Base-by-base conservation (phyloP, 2,329 filamentous ascomycete genomes). In the Hypoxylon sp. region DNA sequence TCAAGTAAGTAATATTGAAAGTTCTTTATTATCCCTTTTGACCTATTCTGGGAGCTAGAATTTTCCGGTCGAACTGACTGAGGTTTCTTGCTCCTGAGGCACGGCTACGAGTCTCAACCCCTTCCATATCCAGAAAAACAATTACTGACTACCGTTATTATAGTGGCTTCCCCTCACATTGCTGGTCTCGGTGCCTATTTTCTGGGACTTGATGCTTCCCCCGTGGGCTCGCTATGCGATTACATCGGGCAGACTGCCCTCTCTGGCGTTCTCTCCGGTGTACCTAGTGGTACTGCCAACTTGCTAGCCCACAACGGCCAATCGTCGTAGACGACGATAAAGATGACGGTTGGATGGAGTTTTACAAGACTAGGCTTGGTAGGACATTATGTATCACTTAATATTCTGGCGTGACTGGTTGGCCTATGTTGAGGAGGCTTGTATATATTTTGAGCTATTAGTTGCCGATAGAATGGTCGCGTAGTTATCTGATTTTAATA, bases 181-280 rank as follows among this genome's bases (percentile, higher is more conserved):
- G 83, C 86, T 30, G 89, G 89, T 14, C 75, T 91, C n/a, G 86
- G 84, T 5, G 81, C 86, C 9, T 90, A 90, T 76, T 77, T 90
- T 51, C 74, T 85, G 66, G 80, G 76, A n/a, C 76, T 84, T 2
- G 83, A 85, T 73, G 67, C 72, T 45, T 69, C 79, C 30, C 63
- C 71, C 14, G 82, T 84, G 1, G 77, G 4, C 14, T 76, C 76
- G 38, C 79, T 86, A 43, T 82, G 81, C 72, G 59, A 75, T 21
- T 79, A 80, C 70, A 81, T 87, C 58, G 74, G 76, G 55, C 65
- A 78, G 19, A 76, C 80, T 38, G 75, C 80, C 19, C 79, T 80
- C 63, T 81, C 79, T 69, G 78, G 77, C 53, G 79, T 79, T 61
- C 76, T 85, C 70, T 74, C 75, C 21, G 63, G 65, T 41, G 74